phyloP scores from a whole-genome alignment of 495 filamentous ascomycete genomes.

The Penicillium subrubescens region DNA sequence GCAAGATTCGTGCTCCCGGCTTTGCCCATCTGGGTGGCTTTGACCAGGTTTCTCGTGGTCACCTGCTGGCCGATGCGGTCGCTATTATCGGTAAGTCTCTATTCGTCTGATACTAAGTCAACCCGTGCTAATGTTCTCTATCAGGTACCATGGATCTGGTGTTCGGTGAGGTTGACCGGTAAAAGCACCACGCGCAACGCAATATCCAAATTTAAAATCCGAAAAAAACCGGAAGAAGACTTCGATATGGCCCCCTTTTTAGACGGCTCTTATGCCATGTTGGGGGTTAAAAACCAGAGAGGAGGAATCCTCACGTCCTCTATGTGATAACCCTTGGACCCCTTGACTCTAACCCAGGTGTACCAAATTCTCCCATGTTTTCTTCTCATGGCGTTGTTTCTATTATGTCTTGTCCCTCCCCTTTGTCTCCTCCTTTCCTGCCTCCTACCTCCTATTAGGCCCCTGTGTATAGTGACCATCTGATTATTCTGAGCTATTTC shows the following conservation, averaged over 20 bases:
- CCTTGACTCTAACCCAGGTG: slow-evolving; percentile 25
- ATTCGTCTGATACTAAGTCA: background rate
- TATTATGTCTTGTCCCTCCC: slow-evolving; percentile 33
- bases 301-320: slow-evolving; percentile 17
- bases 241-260: slow-evolving; percentile 26
- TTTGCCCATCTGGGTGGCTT: slow-evolving; percentile 96
- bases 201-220: slow-evolving; percentile 26
- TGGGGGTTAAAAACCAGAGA: slow-evolving; percentile 20
- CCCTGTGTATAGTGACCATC: slow-evolving; percentile 39
- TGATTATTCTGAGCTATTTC: slow-evolving; percentile 27
- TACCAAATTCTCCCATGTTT: slow-evolving; percentile 35
- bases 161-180: slow-evolving; percentile 73
- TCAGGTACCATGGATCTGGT: slow-evolving; percentile 81
- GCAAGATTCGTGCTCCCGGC: slow-evolving; percentile 95
- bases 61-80: slow-evolving; percentile 95
- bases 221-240: slow-evolving; percentile 28
- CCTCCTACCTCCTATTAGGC: slow-evolving; percentile 29
- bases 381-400: slow-evolving; percentile 38
- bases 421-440: slow-evolving; percentile 31
- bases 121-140: slow-evolving; percentile 14
- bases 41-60: slow-evolving; percentile 87
- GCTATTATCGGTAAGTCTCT: slow-evolving; percentile 75
- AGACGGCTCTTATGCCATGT: slow-evolving; percentile 24
- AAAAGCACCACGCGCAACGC: slow-evolving; percentile 31
- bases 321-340: slow-evolving; percentile 27